Conservation (phyloP, 345 rosid genomes). For the Citrus glauca region DNA sequence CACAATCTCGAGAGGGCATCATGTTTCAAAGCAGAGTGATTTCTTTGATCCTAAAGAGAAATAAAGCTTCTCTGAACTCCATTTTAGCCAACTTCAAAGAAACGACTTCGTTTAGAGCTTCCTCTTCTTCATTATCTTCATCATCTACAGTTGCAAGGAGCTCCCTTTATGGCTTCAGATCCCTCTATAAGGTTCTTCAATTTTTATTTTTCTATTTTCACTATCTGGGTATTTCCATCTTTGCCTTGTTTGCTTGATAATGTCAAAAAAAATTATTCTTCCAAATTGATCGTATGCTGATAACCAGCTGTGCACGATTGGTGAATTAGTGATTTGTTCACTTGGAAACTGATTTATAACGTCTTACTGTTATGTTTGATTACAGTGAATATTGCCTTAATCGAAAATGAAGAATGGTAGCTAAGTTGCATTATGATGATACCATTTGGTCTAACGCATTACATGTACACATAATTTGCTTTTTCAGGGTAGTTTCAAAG, state of each 20-base stretch:
- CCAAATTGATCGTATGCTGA: not conserved
- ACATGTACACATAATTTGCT: not conserved
- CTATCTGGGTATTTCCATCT: not conserved
- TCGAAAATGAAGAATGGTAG: not conserved
- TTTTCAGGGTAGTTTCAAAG: not conserved
- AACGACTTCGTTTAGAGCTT: conserved; percentile 24
- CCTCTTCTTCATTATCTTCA: conserved; percentile 28
- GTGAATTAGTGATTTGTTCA: not conserved
- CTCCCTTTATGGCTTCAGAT: conserved; percentile 40
- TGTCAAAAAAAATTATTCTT: not conserved
- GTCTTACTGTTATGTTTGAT: not conserved
- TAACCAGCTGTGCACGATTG: not conserved
- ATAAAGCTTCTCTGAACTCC: conserved; percentile 29
- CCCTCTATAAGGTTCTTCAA: conserved; percentile 36
- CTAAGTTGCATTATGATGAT: not conserved
- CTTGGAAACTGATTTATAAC: not conserved
- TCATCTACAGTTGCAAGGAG: conserved; percentile 31
- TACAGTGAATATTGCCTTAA: not conserved
- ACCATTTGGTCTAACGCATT: not conserved
- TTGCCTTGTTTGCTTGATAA: not conserved
- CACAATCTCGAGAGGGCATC: conserved; percentile 1
- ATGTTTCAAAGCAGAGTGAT: conserved; percentile 50
- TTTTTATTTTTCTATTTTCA: not conserved
- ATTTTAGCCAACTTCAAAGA: conserved; percentile 28
- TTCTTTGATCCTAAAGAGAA: conserved; percentile 54